Evolutionary conservation across 768 basidiomycete species (phyloP).

Genomic region (Naganishia friedmannii): DNA sequence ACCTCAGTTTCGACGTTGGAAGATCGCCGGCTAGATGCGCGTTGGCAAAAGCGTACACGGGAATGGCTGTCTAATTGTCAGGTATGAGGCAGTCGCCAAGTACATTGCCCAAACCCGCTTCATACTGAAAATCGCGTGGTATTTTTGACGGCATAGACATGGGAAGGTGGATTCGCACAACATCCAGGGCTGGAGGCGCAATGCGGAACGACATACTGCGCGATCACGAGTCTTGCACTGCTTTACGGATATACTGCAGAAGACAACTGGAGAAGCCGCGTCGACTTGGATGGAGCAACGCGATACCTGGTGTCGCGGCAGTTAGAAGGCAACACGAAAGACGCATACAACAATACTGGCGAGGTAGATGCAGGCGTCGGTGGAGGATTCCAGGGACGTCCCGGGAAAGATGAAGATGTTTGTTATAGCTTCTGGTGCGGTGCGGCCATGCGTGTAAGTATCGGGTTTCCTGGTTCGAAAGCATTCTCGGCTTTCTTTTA

Average conservation of each 20-base stretch:
- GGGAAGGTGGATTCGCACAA: constrained; percentile 91
- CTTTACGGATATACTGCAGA: constrained; percentile 36
- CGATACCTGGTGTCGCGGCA: constrained; percentile 67
- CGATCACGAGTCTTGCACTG: constrained; percentile 60
- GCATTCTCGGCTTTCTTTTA: too few relatives aligned
- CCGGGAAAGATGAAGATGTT: constrained; percentile 80
- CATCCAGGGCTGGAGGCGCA: constrained; percentile 77
- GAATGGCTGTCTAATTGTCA: constrained; percentile 68
- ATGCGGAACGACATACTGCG: constrained; percentile 92
- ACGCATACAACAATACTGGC: neutral
- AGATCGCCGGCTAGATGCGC: neutral
- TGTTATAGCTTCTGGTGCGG: constrained; percentile 98
- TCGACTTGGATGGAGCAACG: neutral
- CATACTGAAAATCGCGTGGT: neutral
- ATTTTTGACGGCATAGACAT: constrained; percentile 59
- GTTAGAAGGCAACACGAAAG: constrained; percentile 40
- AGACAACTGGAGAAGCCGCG: constrained; percentile 37
- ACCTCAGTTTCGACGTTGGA: too few relatives aligned
- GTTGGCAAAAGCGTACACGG: constrained; percentile 51
- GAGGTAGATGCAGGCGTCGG: constrained; percentile 1
- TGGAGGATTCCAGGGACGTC: constrained; percentile 85
- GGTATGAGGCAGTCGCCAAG: constrained; percentile 55
- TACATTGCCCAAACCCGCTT: neutral
- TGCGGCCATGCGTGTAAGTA: constrained; percentile 68
- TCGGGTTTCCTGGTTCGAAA: neutral